These are phyloP conservation scores for Hypoxylon sp. DNA, from an alignment of 2,329 filamentous ascomycete species.

Conservation along the genomic window DNA sequence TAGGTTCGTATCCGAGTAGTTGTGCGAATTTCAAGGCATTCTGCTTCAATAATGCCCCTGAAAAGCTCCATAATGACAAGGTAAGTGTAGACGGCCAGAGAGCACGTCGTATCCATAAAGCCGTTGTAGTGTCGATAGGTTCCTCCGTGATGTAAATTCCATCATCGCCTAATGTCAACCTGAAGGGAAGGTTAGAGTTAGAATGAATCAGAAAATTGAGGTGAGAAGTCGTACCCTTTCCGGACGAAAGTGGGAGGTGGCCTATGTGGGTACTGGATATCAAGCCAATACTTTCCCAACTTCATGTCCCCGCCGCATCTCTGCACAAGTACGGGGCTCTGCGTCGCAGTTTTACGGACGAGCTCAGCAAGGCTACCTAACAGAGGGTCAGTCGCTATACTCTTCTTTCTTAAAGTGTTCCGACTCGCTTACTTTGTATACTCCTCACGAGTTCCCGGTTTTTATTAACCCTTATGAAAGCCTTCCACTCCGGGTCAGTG, in stretches of 20 bases:
- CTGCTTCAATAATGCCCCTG: slow-evolving; percentile 63
- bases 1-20: slow-evolving; percentile 62
- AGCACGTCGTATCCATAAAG: slow-evolving; percentile 62
- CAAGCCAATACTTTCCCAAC: slow-evolving; percentile 70
- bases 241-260: slow-evolving; percentile 73
- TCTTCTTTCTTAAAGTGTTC: slow-evolving; percentile 30
- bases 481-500: slow-evolving; percentile 74
- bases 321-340: slow-evolving; percentile 60
- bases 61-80: slow-evolving; percentile 67
- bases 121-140: slow-evolving; percentile 64
- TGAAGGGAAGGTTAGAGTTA: slow-evolving; percentile 50
- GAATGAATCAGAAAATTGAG: not conserved
- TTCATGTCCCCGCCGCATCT: slow-evolving; percentile 65
- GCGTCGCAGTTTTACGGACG: slow-evolving; percentile 60
- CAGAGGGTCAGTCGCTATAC: slow-evolving; percentile 44
- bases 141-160: slow-evolving; percentile 65
- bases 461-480: slow-evolving; percentile 71
- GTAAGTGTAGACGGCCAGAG: slow-evolving; percentile 69
- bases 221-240: slow-evolving; percentile 66
- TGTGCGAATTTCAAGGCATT: slow-evolving; percentile 61
- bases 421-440: slow-evolving; percentile 61
- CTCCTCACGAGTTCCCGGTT: slow-evolving; percentile 64
- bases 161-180: slow-evolving; percentile 64
- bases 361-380: slow-evolving; percentile 63
- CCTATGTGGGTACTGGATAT: slow-evolving; percentile 71